Base-by-base conservation (phyloP, 495 filamentous ascomycete species). In the Aspergillus wentii region DNA sequence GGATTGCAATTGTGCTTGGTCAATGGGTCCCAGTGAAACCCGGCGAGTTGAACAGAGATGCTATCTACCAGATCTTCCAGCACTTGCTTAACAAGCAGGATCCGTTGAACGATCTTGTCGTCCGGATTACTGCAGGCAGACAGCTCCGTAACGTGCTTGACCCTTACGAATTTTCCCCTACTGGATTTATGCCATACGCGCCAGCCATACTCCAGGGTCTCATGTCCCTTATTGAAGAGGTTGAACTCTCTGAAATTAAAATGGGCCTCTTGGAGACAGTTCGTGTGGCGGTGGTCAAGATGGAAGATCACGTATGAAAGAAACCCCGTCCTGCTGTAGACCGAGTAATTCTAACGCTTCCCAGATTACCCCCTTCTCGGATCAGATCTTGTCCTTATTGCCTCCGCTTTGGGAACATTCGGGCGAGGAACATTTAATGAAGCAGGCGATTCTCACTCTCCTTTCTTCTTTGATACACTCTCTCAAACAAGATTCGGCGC, bases 51-150 rank as follows among this genome's bases (percentile, higher is more conserved):
- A 84, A 80, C 35, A 67, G 78, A 33, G 67, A 80, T 14, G 66
- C 86, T n/a, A 75, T 96, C 13, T 95, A 94, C 47, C 79, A 88
- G 47, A 87, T 96, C 23, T 95, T 88, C 62, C 80, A 86, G 45
- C 83, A 94, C 59, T 66, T 98, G n/a, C 71, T 97, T 10, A 80
- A 88, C 51, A 74, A 75, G 16, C 67, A 76, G 9, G 88, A 95
- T 54, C 64, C 75, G 1, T 67, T 80, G 44, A 98, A 98, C 52
- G 92, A 98, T 52, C 72, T 87, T 30, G 88, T 96, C 5, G 92
- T 98, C 21, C 83, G 89, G 9, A 80, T 96, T 26, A 95, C 91
- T 0, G 86, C 92, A 4, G 92, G 88, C 8, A 75, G 86, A 38
- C 85, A 94, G 51, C 75, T 98, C 17, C 83, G 81, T 53, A 66